A percentile compares a stretch with the other conserved stretches of the same genome.
Evolutionary conservation across 768 basidiomycete species (phyloP).

Genomic region (Hebeloma cylindrosporum): DNA sequence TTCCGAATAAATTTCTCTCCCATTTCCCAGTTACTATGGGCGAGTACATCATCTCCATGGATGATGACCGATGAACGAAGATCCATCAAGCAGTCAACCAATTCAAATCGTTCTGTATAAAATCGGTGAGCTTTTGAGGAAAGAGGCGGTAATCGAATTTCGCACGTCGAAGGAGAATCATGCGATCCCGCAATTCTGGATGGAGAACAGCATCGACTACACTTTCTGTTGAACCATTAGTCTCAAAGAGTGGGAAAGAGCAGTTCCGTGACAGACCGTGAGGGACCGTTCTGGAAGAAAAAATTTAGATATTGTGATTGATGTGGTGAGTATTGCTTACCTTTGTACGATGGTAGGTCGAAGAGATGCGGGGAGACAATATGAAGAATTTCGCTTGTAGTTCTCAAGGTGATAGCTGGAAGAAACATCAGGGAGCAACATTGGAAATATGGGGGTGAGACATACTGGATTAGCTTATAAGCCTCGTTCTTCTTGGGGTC

Average conservation of each 20-base stretch:
- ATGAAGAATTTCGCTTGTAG: constrained; percentile 79
- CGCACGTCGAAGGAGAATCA: constrained; percentile 84
- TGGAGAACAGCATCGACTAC: constrained; percentile 89
- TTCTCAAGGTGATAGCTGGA: constrained; percentile 89
- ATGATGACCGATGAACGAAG: constrained; percentile 68
- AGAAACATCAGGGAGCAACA: background rate
- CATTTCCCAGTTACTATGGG: constrained; percentile 89
- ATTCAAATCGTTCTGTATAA: constrained; percentile 65
- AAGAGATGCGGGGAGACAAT: constrained; percentile 85
- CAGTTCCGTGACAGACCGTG: constrained; percentile 60
- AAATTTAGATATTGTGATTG: constrained; percentile 14
- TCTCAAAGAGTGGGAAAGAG: background rate
- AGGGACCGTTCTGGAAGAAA: constrained; percentile 62
- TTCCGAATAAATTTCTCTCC: constrained; percentile 79
- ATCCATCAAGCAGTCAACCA: constrained; percentile 78
- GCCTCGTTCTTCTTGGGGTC: constrained; percentile 80
- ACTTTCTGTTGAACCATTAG: constrained; percentile 54
- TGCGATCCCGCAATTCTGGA: constrained; percentile 85
- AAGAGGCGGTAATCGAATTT: background rate
- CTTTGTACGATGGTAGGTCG: constrained; percentile 88
- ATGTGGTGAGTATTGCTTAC: constrained; percentile 32
- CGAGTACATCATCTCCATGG: constrained; percentile 91
- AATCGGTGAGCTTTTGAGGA: constrained; percentile 1
- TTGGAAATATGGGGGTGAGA: constrained; percentile 11
- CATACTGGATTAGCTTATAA: constrained; percentile 78